Evolutionary conservation across 176 grass and related monocot species (phyloP).

Genomic region (Phyllostachys edulis): DNA sequence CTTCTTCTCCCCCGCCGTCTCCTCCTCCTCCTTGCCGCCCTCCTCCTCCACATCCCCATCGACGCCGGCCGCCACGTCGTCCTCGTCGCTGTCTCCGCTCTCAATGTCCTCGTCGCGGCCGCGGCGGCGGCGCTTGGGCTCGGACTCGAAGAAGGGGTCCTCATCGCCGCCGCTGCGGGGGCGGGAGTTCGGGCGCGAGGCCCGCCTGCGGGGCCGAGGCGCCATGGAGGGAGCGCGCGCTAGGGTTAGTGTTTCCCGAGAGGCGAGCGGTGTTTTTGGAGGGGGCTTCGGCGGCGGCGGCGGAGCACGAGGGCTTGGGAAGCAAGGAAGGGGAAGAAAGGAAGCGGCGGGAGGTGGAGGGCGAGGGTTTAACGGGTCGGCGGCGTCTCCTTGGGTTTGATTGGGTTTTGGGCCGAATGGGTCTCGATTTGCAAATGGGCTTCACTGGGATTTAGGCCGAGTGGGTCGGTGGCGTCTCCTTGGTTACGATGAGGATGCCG

Average conservation of each 20-base stretch:
- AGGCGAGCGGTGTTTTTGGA: not conserved
- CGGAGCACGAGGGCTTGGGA: not conserved
- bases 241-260: not conserved
- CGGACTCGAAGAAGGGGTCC: slow-evolving; percentile 81
- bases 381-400: not conserved
- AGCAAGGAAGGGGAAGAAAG: not conserved
- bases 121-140: slow-evolving; percentile 46
- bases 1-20: slow-evolving; percentile 78
- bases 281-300: not conserved
- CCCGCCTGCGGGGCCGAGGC: slow-evolving; percentile 38
- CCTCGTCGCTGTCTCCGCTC: slow-evolving; percentile 66
- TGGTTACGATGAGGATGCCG: too few species aligned
- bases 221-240: slow-evolving; percentile 15
- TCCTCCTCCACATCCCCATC: slow-evolving; percentile 35
- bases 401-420: not conserved
- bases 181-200: slow-evolving; percentile 34
- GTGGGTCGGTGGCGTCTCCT: too few species aligned
- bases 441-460: not conserved
- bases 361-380: slow-evolving; percentile 24
- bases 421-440: not conserved
- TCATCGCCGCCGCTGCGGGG: slow-evolving; percentile 21
- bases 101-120: slow-evolving; percentile 56
- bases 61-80: not conserved
- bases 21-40: slow-evolving; percentile 51
- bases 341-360: not conserved